Evolutionary conservation across 306 rosid species (phyloP).

Genomic region (Vicia villosa): DNA sequence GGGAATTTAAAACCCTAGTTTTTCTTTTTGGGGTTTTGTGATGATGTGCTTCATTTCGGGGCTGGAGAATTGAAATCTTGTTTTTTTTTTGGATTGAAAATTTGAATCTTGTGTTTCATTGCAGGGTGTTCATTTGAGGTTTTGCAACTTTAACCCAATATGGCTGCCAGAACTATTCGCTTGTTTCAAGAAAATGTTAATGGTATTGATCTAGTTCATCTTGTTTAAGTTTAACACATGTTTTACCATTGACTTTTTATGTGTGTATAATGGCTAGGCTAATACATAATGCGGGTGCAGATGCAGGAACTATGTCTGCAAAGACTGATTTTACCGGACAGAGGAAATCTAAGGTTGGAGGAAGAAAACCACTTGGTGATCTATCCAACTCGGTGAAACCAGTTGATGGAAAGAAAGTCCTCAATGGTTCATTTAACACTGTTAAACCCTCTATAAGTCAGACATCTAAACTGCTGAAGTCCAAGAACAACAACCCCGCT

Average conservation of each 20-base stretch:
- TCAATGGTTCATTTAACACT: constrained; percentile 42
- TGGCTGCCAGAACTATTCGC: constrained; percentile 54
- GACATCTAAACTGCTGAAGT: constrained; percentile 38
- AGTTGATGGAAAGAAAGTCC: constrained; percentile 54
- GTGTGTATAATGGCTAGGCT: constrained; percentile 17
- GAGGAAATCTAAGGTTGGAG: constrained; percentile 53
- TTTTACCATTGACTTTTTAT: background rate
- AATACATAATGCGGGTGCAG: constrained; percentile 41
- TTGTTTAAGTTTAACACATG: constrained; percentile 11
- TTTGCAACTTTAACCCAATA: constrained; percentile 30
- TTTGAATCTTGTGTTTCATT: background rate
- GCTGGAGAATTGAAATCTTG: constrained; percentile 20
- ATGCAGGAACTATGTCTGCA: constrained; percentile 43
- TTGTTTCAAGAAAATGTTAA: constrained; percentile 46
- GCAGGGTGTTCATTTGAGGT: constrained; percentile 35
- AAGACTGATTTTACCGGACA: constrained; percentile 45
- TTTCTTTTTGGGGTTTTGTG: background rate
- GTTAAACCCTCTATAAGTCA: constrained; percentile 43
- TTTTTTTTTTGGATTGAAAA: background rate
- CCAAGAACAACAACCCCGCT: constrained; percentile 36
- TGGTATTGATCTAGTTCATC: constrained; percentile 49
- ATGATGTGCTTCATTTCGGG: background rate
- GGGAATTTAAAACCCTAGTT: background rate
- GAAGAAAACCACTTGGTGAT: constrained; percentile 74
- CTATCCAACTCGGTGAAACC: constrained; percentile 55